Conservation (phyloP, 768 basidiomycete genomes). For the Thelephora aurantiotincta region DNA sequence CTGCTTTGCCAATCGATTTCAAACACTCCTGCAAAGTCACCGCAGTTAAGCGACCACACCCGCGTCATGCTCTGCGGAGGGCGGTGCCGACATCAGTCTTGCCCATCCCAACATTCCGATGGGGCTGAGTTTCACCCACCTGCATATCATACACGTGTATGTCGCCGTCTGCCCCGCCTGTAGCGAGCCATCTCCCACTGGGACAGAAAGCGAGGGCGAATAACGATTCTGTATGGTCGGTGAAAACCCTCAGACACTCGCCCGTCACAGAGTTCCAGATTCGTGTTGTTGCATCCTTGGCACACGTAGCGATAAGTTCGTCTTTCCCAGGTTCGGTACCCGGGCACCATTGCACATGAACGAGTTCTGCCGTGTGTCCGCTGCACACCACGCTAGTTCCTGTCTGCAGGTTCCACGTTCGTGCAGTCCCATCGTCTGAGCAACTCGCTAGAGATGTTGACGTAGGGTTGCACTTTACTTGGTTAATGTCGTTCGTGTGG, state of each 20-base stretch:
- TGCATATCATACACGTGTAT: conserved; percentile 56
- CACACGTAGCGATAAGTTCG: conserved; percentile 62
- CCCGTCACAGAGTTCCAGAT: conserved; percentile 77
- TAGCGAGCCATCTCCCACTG: conserved; percentile 54
- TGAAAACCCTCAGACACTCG: conserved; percentile 56
- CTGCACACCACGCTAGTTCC: conserved; percentile 27
- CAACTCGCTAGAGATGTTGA: conserved; percentile 62
- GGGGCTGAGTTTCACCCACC: conserved; percentile 24
- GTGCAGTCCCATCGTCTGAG: conserved; percentile 69
- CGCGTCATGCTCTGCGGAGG: conserved; percentile 24
- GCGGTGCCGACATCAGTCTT: background rate
- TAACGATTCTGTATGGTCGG: conserved; percentile 47
- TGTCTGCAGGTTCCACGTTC: conserved; percentile 54
- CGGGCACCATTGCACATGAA: conserved; percentile 59
- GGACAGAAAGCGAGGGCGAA: conserved; percentile 71
- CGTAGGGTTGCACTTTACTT: conserved; percentile 55
- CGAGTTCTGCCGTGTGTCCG: conserved; percentile 57
- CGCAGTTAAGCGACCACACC: conserved; percentile 53
- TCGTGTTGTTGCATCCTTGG: conserved; percentile 59
- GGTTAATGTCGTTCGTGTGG: conserved; percentile 66
- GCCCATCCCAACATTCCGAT: background rate
- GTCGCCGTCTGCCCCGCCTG: conserved; percentile 70
- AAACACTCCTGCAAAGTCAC: conserved; percentile 50
- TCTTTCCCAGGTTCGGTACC: conserved; percentile 29
- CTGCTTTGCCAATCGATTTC: conserved; percentile 65